These are phyloP conservation scores for Asclepias syriaca DNA, from an alignment of 257 asterid species.

Conservation along the genomic window DNA sequence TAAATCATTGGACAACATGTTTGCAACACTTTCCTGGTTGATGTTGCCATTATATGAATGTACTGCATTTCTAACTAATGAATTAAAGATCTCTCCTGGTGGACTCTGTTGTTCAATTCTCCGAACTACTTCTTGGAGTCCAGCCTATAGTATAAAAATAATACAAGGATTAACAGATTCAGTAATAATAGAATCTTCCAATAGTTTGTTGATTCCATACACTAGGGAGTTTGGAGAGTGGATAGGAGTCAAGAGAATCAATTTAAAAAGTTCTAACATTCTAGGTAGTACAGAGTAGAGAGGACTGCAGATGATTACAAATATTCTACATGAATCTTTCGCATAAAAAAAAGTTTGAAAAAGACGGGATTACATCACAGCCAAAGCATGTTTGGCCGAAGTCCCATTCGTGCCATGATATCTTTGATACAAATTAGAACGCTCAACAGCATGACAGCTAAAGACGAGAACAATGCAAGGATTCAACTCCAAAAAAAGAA, in stretches of 20 bases:
- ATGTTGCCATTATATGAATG: slow-evolving; percentile 24
- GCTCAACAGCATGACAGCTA: background rate
- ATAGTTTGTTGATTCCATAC: background rate
- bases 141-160: slow-evolving; percentile 22
- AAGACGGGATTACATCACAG: background rate
- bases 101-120: slow-evolving; percentile 37
- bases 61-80: slow-evolving; percentile 40
- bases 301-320: background rate
- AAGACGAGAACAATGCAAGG: background rate
- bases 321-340: background rate
- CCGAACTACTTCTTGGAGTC: slow-evolving; percentile 38
- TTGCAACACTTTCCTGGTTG: slow-evolving; percentile 22
- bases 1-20: slow-evolving; percentile 39
- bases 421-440: background rate
- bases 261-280: background rate
- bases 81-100: slow-evolving; percentile 38
- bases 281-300: background rate
- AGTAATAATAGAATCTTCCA: background rate
- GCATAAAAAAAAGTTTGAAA: background rate
- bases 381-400: background rate
- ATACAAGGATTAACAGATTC: background rate
- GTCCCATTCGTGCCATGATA: background rate
- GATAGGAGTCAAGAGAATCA: background rate
- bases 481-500: background rate
- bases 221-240: background rate